Conservation (phyloP, 2,329 filamentous ascomycete species). For the Curvularia verruculosa region DNA sequence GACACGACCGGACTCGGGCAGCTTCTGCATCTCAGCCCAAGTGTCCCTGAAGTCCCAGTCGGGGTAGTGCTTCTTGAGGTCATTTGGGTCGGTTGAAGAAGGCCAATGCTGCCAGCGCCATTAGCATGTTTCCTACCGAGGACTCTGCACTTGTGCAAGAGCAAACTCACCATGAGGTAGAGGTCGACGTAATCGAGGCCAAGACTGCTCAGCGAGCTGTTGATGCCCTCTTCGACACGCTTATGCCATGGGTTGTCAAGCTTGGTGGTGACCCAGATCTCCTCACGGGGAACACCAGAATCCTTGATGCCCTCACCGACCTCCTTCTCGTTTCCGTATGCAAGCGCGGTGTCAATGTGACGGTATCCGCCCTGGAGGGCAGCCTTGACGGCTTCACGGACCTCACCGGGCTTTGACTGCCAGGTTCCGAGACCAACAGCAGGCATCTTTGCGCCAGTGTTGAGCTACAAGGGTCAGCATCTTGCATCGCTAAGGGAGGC, state of each 20-base stretch:
- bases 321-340: conserved; percentile 79
- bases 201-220: conserved; percentile 66
- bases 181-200: conserved; percentile 71
- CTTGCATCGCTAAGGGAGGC: not conserved
- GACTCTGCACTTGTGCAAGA: not conserved
- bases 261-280: conserved; percentile 82
- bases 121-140: conserved; percentile 6
- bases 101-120: conserved; percentile 60
- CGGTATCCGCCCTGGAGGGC: conserved; percentile 73
- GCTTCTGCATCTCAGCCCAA: conserved; percentile 74
- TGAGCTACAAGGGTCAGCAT: conserved; percentile 30
- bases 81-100: conserved; percentile 65
- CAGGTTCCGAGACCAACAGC: conserved; percentile 79
- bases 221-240: conserved; percentile 64
- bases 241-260: conserved; percentile 78
- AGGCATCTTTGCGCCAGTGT: conserved; percentile 74
- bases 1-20: conserved; percentile 71
- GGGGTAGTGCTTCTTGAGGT: conserved; percentile 69
- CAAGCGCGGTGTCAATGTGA: conserved; percentile 77
- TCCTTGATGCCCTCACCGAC: conserved; percentile 74
- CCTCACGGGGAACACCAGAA: conserved; percentile 66
- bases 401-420: conserved; percentile 74
- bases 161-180: conserved; percentile 62
- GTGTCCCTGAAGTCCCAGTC: conserved; percentile 87
- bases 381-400: conserved; percentile 71